Base-by-base conservation (phyloP, 2,329 filamentous ascomycete species). In the Stagonosporopsis vannaccii region DNA sequence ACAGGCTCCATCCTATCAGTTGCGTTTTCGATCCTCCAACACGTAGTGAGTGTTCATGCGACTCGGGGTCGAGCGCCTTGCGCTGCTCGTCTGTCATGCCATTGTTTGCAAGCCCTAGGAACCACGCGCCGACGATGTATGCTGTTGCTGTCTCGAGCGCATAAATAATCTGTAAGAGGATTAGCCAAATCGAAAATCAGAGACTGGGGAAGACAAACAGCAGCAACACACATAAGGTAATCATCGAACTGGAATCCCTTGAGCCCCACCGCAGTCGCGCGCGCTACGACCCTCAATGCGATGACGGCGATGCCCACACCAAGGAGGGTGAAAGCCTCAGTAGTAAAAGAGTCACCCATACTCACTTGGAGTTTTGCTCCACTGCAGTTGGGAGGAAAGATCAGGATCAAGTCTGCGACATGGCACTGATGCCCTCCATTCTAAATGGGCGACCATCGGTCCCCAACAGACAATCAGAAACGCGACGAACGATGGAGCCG, bases 191-290 rank as follows among this genome's bases (percentile, higher is more conserved):
- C 19, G 28, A 17, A 35, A 36, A 17, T 19, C 23, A 42, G 22
- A n/a, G 11, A 63, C 1, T 2, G 17, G 11, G 20, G 32, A 20
- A n/a, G 3, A 80, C 55, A 65, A 69, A 87, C 83, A 59, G 79
- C 78, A 9, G 81, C 84, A 25, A 85, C 40, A 82, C 51, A 72
- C 73, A 87, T 85, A 25, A 88, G 67, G 62, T 85, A 87, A 58
- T 88, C 86, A 68, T 88, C 86, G 1, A 80, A 76, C 62, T 81
- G 78, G 51, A 88, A 80, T 15, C 79, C 77, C 52, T 71, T 75
- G 37, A 81, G 71, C 12, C 86, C 85, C 1, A 82, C 80, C 11
- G 76, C 71, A 28, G 67, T 76, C 60, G 82, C 75, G 46, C 86
- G 78, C 9, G 83, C 79, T 45, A 78, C 79, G 1, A 80, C 79